These are phyloP conservation scores for Trichoderma atroviride DNA, from an alignment of 2,329 filamentous ascomycete species.

Conservation along the genomic window DNA sequence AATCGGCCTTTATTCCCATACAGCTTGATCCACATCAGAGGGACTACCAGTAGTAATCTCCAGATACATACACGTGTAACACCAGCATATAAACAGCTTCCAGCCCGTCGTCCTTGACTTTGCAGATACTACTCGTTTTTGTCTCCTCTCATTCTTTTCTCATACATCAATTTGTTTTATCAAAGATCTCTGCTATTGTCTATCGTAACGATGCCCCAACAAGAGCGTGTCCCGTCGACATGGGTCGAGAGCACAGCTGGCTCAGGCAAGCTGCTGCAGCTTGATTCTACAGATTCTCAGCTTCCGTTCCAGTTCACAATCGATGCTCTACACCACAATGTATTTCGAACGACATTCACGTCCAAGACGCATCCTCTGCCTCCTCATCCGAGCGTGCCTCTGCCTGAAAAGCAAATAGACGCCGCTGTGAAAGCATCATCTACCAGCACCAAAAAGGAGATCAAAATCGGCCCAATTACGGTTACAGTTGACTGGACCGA, in stretches of 20 bases:
- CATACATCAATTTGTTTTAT: neutral
- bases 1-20: slow-evolving; percentile 1
- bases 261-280: slow-evolving; percentile 29
- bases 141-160: neutral
- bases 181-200: neutral
- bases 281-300: slow-evolving; percentile 32
- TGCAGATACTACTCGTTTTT: neutral
- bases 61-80: slow-evolving; percentile 9
- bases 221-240: slow-evolving; percentile 35
- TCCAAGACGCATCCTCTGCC: slow-evolving; percentile 64
- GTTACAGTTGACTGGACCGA: slow-evolving; percentile 62
- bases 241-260: slow-evolving; percentile 37
- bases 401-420: slow-evolving; percentile 42
- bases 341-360: slow-evolving; percentile 70
- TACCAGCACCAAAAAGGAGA: slow-evolving; percentile 41
- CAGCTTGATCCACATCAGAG: neutral
- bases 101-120: neutral
- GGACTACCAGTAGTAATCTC: slow-evolving; percentile 2
- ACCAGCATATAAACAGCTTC: slow-evolving; percentile 5
- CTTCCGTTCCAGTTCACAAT: slow-evolving; percentile 62
- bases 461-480: slow-evolving; percentile 52
- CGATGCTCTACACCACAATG: slow-evolving; percentile 61
- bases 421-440: slow-evolving; percentile 29
- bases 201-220: slow-evolving; percentile 34
- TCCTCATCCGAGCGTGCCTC: slow-evolving; percentile 62